Evolutionary conservation across 129 eudicot genomes (phyloP).

Genomic region (Escallonia rubra): DNA sequence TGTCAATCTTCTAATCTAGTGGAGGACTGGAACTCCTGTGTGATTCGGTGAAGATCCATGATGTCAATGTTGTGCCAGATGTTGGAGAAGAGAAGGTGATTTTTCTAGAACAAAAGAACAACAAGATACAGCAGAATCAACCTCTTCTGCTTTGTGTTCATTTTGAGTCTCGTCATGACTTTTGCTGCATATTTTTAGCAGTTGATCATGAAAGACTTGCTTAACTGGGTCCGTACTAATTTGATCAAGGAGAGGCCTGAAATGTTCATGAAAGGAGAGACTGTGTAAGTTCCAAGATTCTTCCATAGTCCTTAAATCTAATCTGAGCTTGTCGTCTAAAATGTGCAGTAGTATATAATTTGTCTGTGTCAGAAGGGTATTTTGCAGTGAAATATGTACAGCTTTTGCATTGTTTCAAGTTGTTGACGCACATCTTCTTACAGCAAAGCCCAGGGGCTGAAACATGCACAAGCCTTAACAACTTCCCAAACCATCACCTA

Average conservation of each 20-base stretch:
- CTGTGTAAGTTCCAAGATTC: constrained; percentile 58
- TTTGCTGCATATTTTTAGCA: constrained; percentile 19
- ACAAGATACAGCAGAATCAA: not conserved
- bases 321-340: not conserved
- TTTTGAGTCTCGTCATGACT: not conserved
- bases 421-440: not conserved
- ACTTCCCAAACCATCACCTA: too few relatives aligned
- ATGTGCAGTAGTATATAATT: too few relatives aligned
- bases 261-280: constrained; percentile 96
- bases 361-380: not conserved
- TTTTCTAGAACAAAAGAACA: not conserved
- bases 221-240: constrained; percentile 79
- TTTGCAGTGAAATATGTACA: not conserved
- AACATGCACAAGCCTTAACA: not conserved
- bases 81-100: constrained; percentile 57
- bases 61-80: constrained; percentile 54
- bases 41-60: constrained; percentile 77
- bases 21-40: constrained; percentile 96
- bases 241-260: constrained; percentile 95
- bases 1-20: constrained; percentile 25
- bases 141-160: not conserved
- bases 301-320: not conserved
- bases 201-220: constrained; percentile 85
- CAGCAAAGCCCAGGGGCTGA: not conserved
- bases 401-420: not conserved